phyloP scores from a whole-genome alignment of 306 rosid species.

The Sechiopsis laciniata region DNA sequence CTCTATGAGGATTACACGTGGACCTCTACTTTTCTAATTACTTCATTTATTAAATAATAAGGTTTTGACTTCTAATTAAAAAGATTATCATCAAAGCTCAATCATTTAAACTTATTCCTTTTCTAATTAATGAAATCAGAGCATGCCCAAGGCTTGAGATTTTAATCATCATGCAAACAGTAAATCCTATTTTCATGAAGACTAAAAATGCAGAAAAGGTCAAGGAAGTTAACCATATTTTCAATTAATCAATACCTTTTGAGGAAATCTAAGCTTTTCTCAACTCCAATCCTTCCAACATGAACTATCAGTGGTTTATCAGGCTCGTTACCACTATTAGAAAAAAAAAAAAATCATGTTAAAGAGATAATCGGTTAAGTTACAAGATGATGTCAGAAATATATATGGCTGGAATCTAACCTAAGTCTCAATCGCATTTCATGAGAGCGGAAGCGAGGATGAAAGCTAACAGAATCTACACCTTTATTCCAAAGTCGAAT shows the following conservation, averaged over 20 bases:
- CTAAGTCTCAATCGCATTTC: conserved; percentile 81
- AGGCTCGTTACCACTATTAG: conserved; percentile 68
- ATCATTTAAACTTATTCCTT: background rate
- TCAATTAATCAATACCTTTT: conserved; percentile 39
- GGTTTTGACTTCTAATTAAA: background rate
- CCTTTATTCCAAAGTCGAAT: conserved; percentile 95
- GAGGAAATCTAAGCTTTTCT: conserved; percentile 87
- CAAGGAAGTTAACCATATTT: background rate
- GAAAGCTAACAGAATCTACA: conserved; percentile 86
- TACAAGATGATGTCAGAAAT: conserved; percentile 17
- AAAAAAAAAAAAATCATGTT: conserved; percentile 19
- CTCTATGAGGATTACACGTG: background rate
- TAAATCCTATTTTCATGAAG: no score
- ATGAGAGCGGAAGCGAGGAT: conserved; percentile 65
- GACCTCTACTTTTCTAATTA: background rate
- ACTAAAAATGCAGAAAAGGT: background rate
- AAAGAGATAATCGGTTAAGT: conserved; percentile 20
- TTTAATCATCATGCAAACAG: no score
- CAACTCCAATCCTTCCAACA: conserved; percentile 94
- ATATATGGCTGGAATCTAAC: conserved; percentile 33
- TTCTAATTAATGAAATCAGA: background rate
- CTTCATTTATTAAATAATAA: background rate
- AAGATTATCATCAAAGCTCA: background rate
- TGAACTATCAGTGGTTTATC: conserved; percentile 89
- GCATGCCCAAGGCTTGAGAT: background rate